These are phyloP conservation scores for Bacterosira constricta DNA, from an alignment of 108 stramenopile genomes.

Conservation along the genomic window DNA sequence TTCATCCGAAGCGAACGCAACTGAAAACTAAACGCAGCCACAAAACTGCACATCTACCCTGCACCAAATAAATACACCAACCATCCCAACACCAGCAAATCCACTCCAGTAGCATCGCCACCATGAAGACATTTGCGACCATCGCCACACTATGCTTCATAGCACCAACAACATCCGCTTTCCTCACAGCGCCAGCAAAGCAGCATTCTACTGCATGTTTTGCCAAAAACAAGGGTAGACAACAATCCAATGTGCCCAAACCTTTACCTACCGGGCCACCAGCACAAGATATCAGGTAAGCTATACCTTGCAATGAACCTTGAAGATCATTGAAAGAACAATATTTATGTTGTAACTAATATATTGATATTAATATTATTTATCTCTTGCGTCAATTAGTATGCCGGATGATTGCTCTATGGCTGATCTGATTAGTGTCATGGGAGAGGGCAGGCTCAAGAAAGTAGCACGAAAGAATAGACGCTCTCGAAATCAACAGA, in stretches of 20 bases:
- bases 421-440: slow-evolving; percentile 14
- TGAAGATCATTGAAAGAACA: too few species aligned
- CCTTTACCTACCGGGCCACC: slow-evolving; percentile 6
- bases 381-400: too few species aligned
- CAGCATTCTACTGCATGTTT: neutral
- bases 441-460: slow-evolving; percentile 13
- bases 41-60: too few species aligned
- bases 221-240: slow-evolving; percentile 3
- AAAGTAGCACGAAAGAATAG: slow-evolving; percentile 27
- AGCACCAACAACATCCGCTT: neutral
- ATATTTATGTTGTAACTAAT: too few species aligned
- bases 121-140: neutral
- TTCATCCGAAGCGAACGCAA: too few species aligned
- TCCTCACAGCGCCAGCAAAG: neutral
- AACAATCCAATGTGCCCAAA: neutral
- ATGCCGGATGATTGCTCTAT: slow-evolving; percentile 2
- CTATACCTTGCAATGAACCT: too few species aligned
- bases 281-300: neutral
- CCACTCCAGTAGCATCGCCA: too few species aligned
- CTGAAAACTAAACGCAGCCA: too few species aligned
- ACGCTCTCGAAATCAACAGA: slow-evolving; percentile 26
- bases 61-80: too few species aligned
- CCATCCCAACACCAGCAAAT: too few species aligned
- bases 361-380: too few species aligned
- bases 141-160: neutral